Base-by-base conservation (phyloP, 148 eudicot genomes). In the Fagopyrum homotropicum region DNA sequence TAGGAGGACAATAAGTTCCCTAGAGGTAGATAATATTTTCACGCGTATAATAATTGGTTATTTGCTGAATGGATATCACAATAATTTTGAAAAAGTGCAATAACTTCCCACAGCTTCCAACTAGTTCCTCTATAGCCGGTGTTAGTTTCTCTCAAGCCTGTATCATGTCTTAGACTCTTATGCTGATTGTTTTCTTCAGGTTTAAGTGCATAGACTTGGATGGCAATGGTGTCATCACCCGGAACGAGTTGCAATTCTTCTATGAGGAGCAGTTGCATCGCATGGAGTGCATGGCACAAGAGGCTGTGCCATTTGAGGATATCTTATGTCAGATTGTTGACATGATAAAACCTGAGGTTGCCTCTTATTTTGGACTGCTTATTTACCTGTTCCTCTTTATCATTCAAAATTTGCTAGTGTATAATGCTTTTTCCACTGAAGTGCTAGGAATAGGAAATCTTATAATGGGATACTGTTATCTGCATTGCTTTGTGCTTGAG, bases 211-310 rank as follows among this genome's bases (percentile, higher is more conserved):
- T 94, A 79, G 98, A 94, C 80, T 85, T 94, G 84, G 98, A 94
- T 82, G 98, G 90, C 64, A 94, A 94, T 83, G 96, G 93, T 50
- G 45, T 91, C 70, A 54, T 94, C 72, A 88, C 98, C 7, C 86
- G 96, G 76, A 91, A 94, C 63, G 97, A 94, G 88, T 82, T 94
- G 93, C 98, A 91, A 79, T 94, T 95, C 81, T 95, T 90, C 72
- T 95, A 95, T n/a, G 98, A 92, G 83, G 98, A 95, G 85, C 98
- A 95, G 82, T 84, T 94, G 86, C 98, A 94, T 81, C 85, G 98
- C 75, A 94, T 94, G 98, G 98, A 94, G 80, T 94, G 98, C 83
- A 94, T 94, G 98, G 96, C 97, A 77, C 98, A 94, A 76, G 98
- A 94, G 82, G 96, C 98, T 71, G 98, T 91, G 73, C 93, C 87